phyloP scores from a whole-genome alignment of 2,329 filamentous ascomycete genomes.

The Coniochaeta sp. region DNA sequence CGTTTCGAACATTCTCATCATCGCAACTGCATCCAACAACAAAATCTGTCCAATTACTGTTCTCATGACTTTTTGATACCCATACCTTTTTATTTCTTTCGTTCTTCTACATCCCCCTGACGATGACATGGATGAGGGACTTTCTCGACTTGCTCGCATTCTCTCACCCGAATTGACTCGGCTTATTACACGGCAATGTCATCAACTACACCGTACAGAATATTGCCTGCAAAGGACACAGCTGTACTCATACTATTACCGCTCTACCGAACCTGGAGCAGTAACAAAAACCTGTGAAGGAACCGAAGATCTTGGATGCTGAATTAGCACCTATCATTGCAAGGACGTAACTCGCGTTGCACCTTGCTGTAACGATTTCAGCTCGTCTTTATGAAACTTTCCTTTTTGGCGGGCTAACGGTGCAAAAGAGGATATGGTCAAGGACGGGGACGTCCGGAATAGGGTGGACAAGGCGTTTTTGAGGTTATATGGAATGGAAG shows the following conservation, averaged over 20 bases:
- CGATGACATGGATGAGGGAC: not conserved
- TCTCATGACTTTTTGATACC: slow-evolving; percentile 2
- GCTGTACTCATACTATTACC: not conserved
- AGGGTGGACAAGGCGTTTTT: not conserved
- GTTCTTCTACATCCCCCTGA: not conserved
- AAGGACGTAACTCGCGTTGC: not conserved
- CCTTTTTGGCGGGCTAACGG: not conserved
- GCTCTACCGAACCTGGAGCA: not conserved
- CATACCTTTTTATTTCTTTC: not conserved
- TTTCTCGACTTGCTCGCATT: not conserved
- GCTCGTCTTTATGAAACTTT: not conserved
- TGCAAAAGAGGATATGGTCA: not conserved
- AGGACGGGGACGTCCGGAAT: not conserved
- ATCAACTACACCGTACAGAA: not conserved
- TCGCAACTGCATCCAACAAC: not conserved
- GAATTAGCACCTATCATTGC: not conserved
- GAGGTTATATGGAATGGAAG: not conserved
- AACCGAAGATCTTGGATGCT: not conserved
- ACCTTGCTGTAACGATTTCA: not conserved
- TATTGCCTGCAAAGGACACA: not conserved
- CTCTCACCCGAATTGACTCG: not conserved
- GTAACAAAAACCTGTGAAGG: not conserved
- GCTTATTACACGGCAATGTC: not conserved
- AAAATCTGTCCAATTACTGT: not conserved
- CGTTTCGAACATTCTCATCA: not conserved